Percentiles rank a stretch among this genome's conserved stretches.
Conservation (phyloP, 371 early-diverging fungal species). For the Synchytrium microbalum region DNA sequence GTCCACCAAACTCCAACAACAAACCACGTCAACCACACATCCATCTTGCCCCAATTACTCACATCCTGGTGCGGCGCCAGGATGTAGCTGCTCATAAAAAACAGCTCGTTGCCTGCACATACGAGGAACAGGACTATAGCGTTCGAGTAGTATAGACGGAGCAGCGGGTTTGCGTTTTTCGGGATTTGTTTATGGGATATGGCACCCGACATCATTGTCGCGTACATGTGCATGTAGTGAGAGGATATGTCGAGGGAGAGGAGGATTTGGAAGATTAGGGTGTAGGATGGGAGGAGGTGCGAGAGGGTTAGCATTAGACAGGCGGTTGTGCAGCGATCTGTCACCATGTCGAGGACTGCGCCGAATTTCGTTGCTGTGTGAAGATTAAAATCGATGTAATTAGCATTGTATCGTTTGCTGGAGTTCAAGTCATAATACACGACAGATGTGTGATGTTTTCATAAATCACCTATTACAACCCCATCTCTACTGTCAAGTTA, state of each 20-base stretch:
- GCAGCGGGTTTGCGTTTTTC: slow-evolving; percentile 55
- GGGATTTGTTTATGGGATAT: slow-evolving; percentile 80
- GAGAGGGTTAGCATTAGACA: slow-evolving; percentile 82
- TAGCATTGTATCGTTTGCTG: no score
- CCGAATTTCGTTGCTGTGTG: slow-evolving; percentile 81
- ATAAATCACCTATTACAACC: no score
- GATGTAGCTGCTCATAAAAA: slow-evolving; percentile 80
- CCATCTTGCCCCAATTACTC: slow-evolving; percentile 8
- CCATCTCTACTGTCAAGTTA: slow-evolving; percentile 36
- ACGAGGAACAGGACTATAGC: slow-evolving; percentile 76
- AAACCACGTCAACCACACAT: slow-evolving; percentile 9
- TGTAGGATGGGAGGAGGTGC: slow-evolving; percentile 54
- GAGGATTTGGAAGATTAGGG: slow-evolving; percentile 76
- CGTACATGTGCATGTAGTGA: slow-evolving; percentile 98
- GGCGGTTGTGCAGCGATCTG: slow-evolving; percentile 73
- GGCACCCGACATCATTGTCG: slow-evolving; percentile 79
- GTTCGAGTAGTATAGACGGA: slow-evolving; percentile 85
- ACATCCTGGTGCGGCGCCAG: slow-evolving; percentile 18
- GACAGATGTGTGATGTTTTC: no score
- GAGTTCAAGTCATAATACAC: no score
- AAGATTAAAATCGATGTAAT: slow-evolving; percentile 9
- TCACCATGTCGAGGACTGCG: slow-evolving; percentile 70
- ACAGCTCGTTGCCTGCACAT: slow-evolving; percentile 86
- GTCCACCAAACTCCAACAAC: slow-evolving; percentile 9
- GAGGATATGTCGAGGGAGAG: slow-evolving; percentile 87